Evolutionary conservation across 345 rosid species (phyloP), one percentile per base, ranked within the genome.

Genomic region (Salix exigua): DNA sequence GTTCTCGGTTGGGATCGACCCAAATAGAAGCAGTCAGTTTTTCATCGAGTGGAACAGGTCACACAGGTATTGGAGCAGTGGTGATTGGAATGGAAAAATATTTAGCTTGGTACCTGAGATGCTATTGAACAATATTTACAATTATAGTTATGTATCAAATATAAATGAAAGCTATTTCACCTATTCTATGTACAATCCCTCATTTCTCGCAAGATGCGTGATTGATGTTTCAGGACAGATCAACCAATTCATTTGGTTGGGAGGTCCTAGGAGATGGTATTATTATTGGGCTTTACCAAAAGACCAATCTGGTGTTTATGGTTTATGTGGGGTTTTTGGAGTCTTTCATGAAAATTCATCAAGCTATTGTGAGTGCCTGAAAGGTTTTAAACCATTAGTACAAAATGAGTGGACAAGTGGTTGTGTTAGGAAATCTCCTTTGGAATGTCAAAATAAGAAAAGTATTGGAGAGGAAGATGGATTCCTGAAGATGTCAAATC

Each of bases 121-220:
- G 82, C 70, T 46, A 18, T 0, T 18, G 35, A 77, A 70, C 28
- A 33, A 68, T 71, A 30, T 78, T 48, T 75, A 19, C 48, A 80
- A 82, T 7, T 80, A 28, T 71, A 77, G 68, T 62, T 78, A 53
- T 71, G 5, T 30, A 6, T 6, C 30, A 4, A 73, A 78, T 23
- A 75, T 68, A 37, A 80, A 82, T 12, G 85, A 85, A 50, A 78
- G 77, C 60, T 82, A 80, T 75, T 80, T 82, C 77, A 68, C 78
- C 14, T 85, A 79, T 72, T 74, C 69, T 13, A 23, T 85, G 7
- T 69, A 48, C 38, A 71, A 79, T 75, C 10, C 7, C 0, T 67
- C 82, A 3, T 4, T 51, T 28, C 4, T 72, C 23, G 66, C 82
- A 28, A 66, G 79, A 16, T 4, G n/a, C 2, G 2, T 12, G 42